These are phyloP conservation scores for Pachysandra terminalis DNA, from an alignment of 164 flowering plant genomes.

Conservation along the genomic window DNA sequence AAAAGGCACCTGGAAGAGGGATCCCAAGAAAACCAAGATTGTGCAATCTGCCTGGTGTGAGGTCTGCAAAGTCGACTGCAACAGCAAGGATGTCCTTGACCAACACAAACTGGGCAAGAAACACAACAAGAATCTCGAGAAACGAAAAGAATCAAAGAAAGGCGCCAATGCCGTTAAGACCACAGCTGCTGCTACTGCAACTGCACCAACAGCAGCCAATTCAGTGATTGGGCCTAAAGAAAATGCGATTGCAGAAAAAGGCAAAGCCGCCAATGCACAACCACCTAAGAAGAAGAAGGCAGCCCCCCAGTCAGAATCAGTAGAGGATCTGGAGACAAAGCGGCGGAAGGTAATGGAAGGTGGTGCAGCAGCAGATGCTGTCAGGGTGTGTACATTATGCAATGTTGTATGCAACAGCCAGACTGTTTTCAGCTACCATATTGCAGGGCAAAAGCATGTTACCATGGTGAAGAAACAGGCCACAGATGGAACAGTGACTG, in stretches of 20 bases:
- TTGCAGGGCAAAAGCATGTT: slow-evolving; percentile 48
- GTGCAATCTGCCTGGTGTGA: slow-evolving; percentile 41
- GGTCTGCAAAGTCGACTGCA: slow-evolving; percentile 38
- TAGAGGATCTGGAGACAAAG: slow-evolving; percentile 40
- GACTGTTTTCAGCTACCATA: slow-evolving; percentile 31
- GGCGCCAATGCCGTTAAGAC: not conserved
- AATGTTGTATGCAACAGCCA: slow-evolving; percentile 54
- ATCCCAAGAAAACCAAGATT: slow-evolving; percentile 28
- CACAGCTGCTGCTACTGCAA: too few relatives aligned
- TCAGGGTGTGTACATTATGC: slow-evolving; percentile 34
- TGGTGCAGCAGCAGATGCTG: slow-evolving; percentile 40
- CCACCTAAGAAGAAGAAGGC: slow-evolving; percentile 21
- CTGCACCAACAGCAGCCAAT: too few relatives aligned
- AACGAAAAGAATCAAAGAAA: slow-evolving; percentile 3
- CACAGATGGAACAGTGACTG: slow-evolving; percentile 7
- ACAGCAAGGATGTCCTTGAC: slow-evolving; percentile 30
- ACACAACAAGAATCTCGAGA: slow-evolving; percentile 42
- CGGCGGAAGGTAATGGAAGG: slow-evolving; percentile 34
- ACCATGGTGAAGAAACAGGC: slow-evolving; percentile 28
- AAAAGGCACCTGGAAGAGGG: slow-evolving; percentile 15
- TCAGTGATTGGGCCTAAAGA: slow-evolving; percentile 30
- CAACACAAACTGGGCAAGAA: slow-evolving; percentile 41
- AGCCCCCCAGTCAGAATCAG: not conserved
- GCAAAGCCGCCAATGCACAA: not conserved
- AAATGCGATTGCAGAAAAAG: slow-evolving; percentile 13